Percentiles rank a stretch among this genome's conserved stretches.
These are phyloP conservation scores for Penicillium sp. DNA, from an alignment of 2,329 filamentous ascomycete species.

Conservation along the genomic window DNA sequence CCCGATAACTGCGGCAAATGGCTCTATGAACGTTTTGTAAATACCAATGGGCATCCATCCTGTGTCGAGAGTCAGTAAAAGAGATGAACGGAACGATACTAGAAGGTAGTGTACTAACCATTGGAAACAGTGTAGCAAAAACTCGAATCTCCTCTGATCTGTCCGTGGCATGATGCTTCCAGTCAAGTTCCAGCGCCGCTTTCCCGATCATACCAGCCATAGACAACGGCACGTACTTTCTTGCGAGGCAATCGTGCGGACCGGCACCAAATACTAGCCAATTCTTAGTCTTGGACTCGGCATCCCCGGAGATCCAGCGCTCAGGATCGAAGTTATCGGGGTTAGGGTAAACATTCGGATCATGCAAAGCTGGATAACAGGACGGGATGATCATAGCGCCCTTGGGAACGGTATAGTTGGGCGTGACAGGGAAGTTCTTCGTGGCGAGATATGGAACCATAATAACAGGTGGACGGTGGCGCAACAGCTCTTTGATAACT, in stretches of 20 bases:
- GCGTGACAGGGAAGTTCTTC: conserved; percentile 48
- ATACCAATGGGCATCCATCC: conserved; percentile 40
- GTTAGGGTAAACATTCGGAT: conserved; percentile 48
- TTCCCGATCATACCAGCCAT: conserved; percentile 56
- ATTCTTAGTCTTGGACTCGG: conserved; percentile 51
- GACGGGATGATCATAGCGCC: conserved; percentile 52
- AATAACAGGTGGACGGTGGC: conserved; percentile 53
- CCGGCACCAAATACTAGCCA: conserved; percentile 56
- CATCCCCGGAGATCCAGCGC: conserved; percentile 53
- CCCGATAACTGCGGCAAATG: not conserved
- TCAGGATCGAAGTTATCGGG: conserved; percentile 52
- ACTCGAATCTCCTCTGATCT: conserved; percentile 52
- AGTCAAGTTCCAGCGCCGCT: conserved; percentile 51
- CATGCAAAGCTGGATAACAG: conserved; percentile 53
- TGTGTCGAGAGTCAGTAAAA: conserved; percentile 13
- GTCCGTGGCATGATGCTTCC: conserved; percentile 50
- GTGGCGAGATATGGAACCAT: conserved; percentile 54
- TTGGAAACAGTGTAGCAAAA: conserved; percentile 51
- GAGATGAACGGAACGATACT: not conserved
- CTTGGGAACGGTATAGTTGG: conserved; percentile 50
- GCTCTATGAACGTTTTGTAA: conserved; percentile 28
- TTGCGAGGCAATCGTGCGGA: conserved; percentile 51
- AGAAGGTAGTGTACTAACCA: conserved; percentile 37
- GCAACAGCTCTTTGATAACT: conserved; percentile 54
- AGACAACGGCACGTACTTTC: conserved; percentile 50